phyloP scores from a whole-genome alignment of 805 yeast species.

The Wickerhamiella alocasiicola region DNA sequence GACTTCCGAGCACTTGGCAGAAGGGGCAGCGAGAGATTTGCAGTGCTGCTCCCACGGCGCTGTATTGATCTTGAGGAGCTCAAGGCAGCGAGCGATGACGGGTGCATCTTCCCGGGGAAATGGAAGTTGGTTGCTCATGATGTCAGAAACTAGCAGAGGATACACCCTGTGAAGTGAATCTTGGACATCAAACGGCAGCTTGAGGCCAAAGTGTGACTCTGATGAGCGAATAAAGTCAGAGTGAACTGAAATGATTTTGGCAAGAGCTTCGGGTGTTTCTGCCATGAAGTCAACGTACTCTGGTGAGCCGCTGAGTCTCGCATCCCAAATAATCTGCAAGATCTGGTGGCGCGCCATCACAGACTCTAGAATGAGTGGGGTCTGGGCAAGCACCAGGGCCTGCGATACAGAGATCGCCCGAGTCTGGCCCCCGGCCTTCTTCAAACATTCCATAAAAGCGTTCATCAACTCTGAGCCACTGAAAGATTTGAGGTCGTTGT shows the following conservation, averaged over 20 bases:
- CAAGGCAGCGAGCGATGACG: slow-evolving; percentile 8
- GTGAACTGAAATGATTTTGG: slow-evolving; percentile 15
- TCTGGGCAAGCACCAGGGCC: slow-evolving; percentile 17
- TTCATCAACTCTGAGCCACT: slow-evolving; percentile 19
- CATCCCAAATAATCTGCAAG: slow-evolving; percentile 19
- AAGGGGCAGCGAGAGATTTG: not conserved
- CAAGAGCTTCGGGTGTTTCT: slow-evolving; percentile 10
- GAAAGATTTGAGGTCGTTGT: slow-evolving; percentile 11
- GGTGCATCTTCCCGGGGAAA: slow-evolving; percentile 7
- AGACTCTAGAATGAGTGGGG: slow-evolving; percentile 14
- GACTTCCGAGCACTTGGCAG: not conserved
- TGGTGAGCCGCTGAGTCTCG: slow-evolving; percentile 15
- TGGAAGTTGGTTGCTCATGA: slow-evolving; percentile 5
- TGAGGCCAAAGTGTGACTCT: slow-evolving; percentile 6
- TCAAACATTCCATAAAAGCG: slow-evolving; percentile 8
- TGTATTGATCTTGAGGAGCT: slow-evolving; percentile 4
- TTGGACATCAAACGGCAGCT: slow-evolving; percentile 13
- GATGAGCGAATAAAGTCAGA: slow-evolving; percentile 12
- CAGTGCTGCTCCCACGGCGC: slow-evolving; percentile 8
- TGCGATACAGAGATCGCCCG: slow-evolving; percentile 10
- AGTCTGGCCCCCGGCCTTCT: not conserved
- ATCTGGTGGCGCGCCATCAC: slow-evolving; percentile 15
- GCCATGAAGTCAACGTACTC: slow-evolving; percentile 12
- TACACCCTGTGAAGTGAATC: slow-evolving; percentile 5
- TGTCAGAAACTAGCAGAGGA: slow-evolving; percentile 15